Base-by-base conservation (phyloP, 1,284 basidiomycete species). In the Sporisorium sorghi region DNA sequence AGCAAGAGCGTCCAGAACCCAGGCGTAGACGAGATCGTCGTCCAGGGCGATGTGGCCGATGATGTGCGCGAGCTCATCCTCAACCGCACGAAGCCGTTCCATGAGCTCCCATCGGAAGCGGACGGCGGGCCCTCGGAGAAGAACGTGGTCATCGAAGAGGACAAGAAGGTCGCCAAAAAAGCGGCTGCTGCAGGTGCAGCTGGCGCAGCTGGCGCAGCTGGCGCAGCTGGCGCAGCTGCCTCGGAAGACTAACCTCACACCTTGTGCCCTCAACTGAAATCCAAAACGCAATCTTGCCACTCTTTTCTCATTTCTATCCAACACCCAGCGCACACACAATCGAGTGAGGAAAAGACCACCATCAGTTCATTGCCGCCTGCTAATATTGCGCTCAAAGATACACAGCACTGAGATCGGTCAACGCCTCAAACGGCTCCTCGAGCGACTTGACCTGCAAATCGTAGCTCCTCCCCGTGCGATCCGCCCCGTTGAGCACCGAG, bases 1-100 rank as follows among this genome's bases (percentile, higher is more conserved):
- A 73, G 76, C 47, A 82, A 83, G 56, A 80, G 77, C 56, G 66
- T 79, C 1, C 74, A 78, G 46, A 75, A 84, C 52, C 82, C 82
- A 0, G 73, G 73, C 21, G 57, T 83, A 5, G 82, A 84, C 52
- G 82, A 84, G 42, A 84, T 84, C 49, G 78, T 82, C 14, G 78
- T 84, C n/a, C 82, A 84, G 56, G 82, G 82, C 28, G 82, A 84
- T 44, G 81, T 84, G 10, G 79, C 79, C 4, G 80, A 84, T 37
- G 80, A 83, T n/a, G 69, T 84, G 2, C 42, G 57, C 8, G 69
- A 73, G 0, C 49, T 84, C 62, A 76, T 84, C 52, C 51, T 81
- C 23, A 63, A 56, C 35, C 72, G 80, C 30, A 52, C 52, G 14
- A 84, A 84, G 52, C 81, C 82, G 1, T 84, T 84, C 68, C 68